Base-by-base conservation (phyloP, 345 rosid species). In the Bruguiera sexangula region DNA sequence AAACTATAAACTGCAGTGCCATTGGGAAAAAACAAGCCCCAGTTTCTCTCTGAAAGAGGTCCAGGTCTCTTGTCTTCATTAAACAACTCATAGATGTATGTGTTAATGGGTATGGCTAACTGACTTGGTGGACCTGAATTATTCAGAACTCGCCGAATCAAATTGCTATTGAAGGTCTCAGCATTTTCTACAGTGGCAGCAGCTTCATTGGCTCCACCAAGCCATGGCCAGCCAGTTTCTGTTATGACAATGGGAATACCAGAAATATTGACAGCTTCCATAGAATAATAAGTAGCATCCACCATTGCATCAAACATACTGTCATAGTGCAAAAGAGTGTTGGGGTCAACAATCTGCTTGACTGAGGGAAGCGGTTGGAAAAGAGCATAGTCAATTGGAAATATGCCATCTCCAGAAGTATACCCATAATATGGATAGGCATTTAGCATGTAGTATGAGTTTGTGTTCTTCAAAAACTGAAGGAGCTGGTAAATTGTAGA, bases 241-340 rank as follows among this genome's bases (percentile, higher is more conserved):
- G 98, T 85, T 57, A 96, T 93, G 65, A 86, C 84, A 66, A 96
- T 78, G 0, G 92, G 90, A 56, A 96, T 85, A 61, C 84, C 89
- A 1, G 97, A 82, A 75, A 89, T 84, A 59, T 87, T 86, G 65
- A 83, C 29, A 58, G 88, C 90, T 32, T 82, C 85, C 62, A 96
- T 90, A 29, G 99, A 86, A 80, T 92, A 96, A 80, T 90, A 96
- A 50, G 98, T 75, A 63, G 99, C 99, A 76, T 96, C 99, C 63
- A 96, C 95, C 98, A 96, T 88, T 0, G 99, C 94, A 68, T 92
- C 99, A 77, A 92, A 90, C 99, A 96, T 92, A 80, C 99, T 96
- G 78, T 82, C 78, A 75, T 89, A 96, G 73, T 84, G 97, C 37
- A 85, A 81, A 66, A 96, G 89, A 36, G 99, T 96, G 85, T 92